phyloP scores from a whole-genome alignment of 345 rosid species.

The Eucalyptus sideroxylon region DNA sequence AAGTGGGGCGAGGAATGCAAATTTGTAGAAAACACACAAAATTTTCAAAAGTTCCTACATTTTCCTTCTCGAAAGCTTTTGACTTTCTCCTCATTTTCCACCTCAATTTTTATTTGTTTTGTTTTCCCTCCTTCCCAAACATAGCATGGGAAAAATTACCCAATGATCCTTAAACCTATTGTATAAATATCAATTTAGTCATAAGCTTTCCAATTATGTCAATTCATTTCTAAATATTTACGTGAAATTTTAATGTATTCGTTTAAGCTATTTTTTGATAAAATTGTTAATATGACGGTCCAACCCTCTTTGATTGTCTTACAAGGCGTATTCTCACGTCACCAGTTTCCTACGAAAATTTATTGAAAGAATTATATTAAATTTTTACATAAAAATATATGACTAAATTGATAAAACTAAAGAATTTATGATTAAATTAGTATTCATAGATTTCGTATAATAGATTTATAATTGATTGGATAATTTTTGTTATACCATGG shows the following conservation, averaged over 20 bases:
- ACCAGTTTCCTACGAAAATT: accelerated
- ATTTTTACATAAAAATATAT: no score
- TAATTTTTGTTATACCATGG: not conserved
- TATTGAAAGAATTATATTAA: not conserved
- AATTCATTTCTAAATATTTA: not conserved
- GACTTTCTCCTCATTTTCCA: not conserved
- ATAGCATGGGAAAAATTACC: not conserved
- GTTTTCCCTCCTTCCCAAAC: not conserved
- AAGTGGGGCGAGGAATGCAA: not conserved
- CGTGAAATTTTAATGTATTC: not conserved
- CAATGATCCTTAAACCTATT: not conserved
- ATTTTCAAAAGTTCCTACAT: not conserved
- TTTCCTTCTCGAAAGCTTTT: not conserved
- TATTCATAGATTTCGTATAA: no score
- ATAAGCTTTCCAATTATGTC: not conserved
- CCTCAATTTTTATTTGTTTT: not conserved
- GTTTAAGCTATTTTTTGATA: not conserved
- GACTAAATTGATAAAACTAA: no score
- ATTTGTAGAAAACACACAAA: not conserved
- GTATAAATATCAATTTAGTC: accelerated
- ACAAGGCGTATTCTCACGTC: not conserved
- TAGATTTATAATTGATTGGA: no score
- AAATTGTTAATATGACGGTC: not conserved
- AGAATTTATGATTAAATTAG: no score
- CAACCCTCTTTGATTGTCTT: not conserved